phyloP scores from a whole-genome alignment of 2,329 filamentous ascomycete genomes.

The Colletotrichum scovillei region DNA sequence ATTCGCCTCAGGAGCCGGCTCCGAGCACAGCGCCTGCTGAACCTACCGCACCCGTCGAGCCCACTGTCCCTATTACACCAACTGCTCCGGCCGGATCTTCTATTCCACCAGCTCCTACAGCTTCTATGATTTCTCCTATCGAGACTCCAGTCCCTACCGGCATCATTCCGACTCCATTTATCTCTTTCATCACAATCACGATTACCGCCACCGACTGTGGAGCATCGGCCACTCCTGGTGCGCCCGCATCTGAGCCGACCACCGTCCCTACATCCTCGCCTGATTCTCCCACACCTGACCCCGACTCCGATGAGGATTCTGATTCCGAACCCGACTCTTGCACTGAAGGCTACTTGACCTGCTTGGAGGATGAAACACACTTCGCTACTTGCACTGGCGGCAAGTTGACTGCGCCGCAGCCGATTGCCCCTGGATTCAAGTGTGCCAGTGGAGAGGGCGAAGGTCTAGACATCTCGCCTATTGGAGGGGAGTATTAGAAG shows the following conservation, averaged over 20 bases:
- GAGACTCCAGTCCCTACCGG: background rate
- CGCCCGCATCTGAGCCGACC: background rate
- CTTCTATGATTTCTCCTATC: background rate
- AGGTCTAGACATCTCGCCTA: conserved; percentile 22
- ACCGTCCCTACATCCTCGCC: background rate
- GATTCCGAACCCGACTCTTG: background rate
- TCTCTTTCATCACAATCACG: conserved; percentile 36
- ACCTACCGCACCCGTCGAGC: background rate
- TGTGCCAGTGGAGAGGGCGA: conserved; percentile 15
- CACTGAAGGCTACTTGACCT: conserved; percentile 21
- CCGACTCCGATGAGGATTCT: background rate
- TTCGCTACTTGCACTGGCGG: conserved; percentile 33
- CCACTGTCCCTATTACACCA: background rate
- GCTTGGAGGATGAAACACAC: conserved; percentile 12
- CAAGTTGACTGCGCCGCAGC: conserved; percentile 22
- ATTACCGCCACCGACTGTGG: conserved; percentile 8
- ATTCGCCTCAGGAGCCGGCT: background rate
- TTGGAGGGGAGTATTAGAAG: background rate
- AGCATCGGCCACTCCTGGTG: background rate
- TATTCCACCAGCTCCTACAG: background rate
- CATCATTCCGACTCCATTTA: background rate
- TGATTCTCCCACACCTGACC: background rate
- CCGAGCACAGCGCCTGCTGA: background rate
- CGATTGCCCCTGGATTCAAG: conserved; percentile 30
- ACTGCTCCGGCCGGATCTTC: background rate